Conservation (phyloP, 2,329 filamentous ascomycete species). For the Tolypocladium sp. region DNA sequence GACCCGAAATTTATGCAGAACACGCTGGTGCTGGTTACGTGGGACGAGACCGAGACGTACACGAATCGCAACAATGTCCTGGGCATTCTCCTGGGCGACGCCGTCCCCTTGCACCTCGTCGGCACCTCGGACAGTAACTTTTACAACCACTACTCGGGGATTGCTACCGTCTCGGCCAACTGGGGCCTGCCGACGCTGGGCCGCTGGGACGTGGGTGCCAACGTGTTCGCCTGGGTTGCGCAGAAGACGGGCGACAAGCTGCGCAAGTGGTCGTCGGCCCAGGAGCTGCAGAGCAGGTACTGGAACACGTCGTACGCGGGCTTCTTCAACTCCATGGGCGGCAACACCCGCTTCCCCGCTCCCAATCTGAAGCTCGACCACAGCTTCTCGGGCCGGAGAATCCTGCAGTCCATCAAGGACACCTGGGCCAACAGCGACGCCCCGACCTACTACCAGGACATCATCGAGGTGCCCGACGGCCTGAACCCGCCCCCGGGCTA, state of each 20-base stretch:
- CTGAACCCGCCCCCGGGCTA: conserved; percentile 32
- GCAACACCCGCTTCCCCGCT: conserved; percentile 24
- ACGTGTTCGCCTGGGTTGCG: conserved; percentile 55
- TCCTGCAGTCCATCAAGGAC: conserved; percentile 28
- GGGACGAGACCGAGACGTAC: conserved; percentile 71
- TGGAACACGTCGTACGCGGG: conserved; percentile 48
- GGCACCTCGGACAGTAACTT: conserved; percentile 61
- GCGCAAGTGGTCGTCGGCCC: conserved; percentile 24
- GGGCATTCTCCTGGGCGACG: conserved; percentile 63
- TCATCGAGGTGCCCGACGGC: conserved; percentile 30
- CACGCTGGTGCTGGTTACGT: conserved; percentile 68
- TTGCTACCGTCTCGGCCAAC: conserved; percentile 60
- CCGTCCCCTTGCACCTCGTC: conserved; percentile 53
- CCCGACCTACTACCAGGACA: conserved; percentile 32
- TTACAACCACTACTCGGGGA: conserved; percentile 65
- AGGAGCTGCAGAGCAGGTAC: conserved; percentile 30
- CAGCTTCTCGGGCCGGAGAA: conserved; percentile 19
- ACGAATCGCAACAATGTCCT: conserved; percentile 58
- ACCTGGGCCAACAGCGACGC: conserved; percentile 26
- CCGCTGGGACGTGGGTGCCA: conserved; percentile 63
- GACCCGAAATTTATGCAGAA: conserved; percentile 66
- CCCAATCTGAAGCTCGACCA: conserved; percentile 28
- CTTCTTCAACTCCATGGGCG: conserved; percentile 26
- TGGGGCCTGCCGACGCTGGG: conserved; percentile 62
- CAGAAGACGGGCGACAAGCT: conserved; percentile 48